Evolutionary conservation across 73 alveolate genomes (phyloP), one percentile per base, ranked within the genome.

Genomic region (Effrenium voratum): DNA sequence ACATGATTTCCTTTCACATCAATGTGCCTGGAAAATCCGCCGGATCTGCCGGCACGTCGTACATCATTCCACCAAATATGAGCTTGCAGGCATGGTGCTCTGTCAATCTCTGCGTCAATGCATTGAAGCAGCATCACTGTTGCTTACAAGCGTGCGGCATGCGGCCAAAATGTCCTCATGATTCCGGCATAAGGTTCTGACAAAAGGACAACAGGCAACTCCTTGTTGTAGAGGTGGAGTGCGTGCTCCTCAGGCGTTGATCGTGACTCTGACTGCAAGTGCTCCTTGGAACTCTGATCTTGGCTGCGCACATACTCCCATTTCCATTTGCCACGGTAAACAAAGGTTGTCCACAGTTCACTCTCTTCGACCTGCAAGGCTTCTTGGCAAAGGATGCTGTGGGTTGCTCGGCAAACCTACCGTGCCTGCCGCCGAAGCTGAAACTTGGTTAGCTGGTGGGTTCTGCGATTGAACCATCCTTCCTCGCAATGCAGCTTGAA

Each of bases 381-480:
- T 26, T 28, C 19, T 19, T 4, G 2, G 72, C 72, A 57, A 30
- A 30, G 72, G 28, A 30, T 22, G 72, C 28, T n/a, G n/a, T n/a
- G n/a, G n/a, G n/a, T n/a, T n/a, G 63, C 26, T 52, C 63, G 63
- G 19, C 63, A 12, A 12, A 8, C 26, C 63, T 19, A 52, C 36
- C 63, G 52, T 16, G 84, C 95, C 95, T 91, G 98, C 75, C 98
- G 98, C 36, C 98, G 57, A n/a, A 91, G 59, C 98, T 91, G 98
- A 77, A 91, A 91, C 82, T 91, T 91, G 50, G 98, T 91, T 44
- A 91, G 98, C 90, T 91, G 98, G 47, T 91, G 98, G n/a, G 98
- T 91, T 72, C 98, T 32, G 59, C 98, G 98, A 72, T 70, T 91
- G 98, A 91, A 91, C 98, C 98, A 91, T 46, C 98, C 98, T 55